phyloP scores from a whole-genome alignment of 768 basidiomycete genomes.

The Cystobasidium ongulense region DNA sequence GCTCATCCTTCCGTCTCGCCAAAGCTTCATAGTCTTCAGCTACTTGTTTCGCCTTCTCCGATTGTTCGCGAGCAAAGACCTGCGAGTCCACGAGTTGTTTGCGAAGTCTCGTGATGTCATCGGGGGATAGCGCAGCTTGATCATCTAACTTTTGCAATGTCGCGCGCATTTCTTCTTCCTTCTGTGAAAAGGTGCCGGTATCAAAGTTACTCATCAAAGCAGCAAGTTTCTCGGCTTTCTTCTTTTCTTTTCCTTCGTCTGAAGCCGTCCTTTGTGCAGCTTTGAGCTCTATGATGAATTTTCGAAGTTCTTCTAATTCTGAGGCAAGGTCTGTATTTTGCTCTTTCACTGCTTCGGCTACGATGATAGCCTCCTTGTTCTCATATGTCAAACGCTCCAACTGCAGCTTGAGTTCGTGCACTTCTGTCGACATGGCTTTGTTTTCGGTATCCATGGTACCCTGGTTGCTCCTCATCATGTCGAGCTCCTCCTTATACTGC shows the following conservation, averaged over 20 bases:
- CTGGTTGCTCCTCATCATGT: conserved; percentile 69
- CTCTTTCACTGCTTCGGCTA: conserved; percentile 88
- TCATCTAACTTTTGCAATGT: conserved; percentile 74
- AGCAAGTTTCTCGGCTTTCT: conserved; percentile 98
- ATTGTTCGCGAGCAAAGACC: conserved; percentile 70
- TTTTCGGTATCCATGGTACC: conserved; percentile 57
- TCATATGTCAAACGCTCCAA: conserved; percentile 89
- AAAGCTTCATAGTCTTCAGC: conserved; percentile 89
- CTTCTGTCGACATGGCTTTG: conserved; percentile 82
- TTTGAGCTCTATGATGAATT: conserved; percentile 66
- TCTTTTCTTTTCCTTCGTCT: conserved; percentile 94
- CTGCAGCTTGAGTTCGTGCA: conserved; percentile 84
- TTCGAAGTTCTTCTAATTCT: conserved; percentile 78
- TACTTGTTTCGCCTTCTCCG: conserved; percentile 76
- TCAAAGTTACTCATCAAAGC: conserved; percentile 99
- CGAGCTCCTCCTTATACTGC: conserved; percentile 79
- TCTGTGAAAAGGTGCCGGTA: conserved; percentile 87
- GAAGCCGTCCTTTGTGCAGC: conserved; percentile 71
- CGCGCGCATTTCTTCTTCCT: conserved; percentile 82
- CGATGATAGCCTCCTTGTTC: conserved; percentile 86
- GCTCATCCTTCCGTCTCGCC: conserved; percentile 69
- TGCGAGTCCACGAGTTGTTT: conserved; percentile 85
- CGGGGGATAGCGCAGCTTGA: conserved; percentile 56
- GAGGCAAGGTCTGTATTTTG: conserved; percentile 76
- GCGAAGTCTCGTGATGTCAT: conserved; percentile 72